phyloP scores from a whole-genome alignment of 345 rosid species.

The Populus alba region DNA sequence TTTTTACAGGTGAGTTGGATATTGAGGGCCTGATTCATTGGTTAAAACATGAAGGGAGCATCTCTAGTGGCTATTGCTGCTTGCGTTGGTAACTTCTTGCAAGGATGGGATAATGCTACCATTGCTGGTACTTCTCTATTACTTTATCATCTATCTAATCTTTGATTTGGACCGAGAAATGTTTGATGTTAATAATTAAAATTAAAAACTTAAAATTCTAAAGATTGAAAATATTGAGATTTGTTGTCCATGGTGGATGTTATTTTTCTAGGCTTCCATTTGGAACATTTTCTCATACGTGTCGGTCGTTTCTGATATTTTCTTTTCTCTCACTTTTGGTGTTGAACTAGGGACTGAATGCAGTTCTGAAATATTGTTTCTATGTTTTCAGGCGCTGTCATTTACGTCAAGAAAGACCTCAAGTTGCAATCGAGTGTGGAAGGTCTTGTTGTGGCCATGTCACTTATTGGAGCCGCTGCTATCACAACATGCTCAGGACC shows the following conservation, averaged over 20 bases:
- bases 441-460: conserved; percentile 94
- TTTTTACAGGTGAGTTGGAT: conserved; percentile 27
- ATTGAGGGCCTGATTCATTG: conserved; percentile 20
- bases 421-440: conserved; percentile 58
- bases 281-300: background rate
- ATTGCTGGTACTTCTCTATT: conserved; percentile 67
- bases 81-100: conserved; percentile 87
- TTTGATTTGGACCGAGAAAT: background rate
- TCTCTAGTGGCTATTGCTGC: conserved; percentile 89
- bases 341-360: conserved; percentile 2
- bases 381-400: conserved; percentile 63
- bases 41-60: conserved; percentile 66
- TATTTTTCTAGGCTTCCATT: background rate
- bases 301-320: background rate
- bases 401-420: conserved; percentile 78
- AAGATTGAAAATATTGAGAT: background rate
- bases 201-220: background rate
- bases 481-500: conserved; percentile 96
- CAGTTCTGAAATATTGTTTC: conserved; percentile 7
- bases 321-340: background rate
- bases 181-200: background rate
- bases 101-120: conserved; percentile 99
- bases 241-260: background rate
- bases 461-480: conserved; percentile 84
- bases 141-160: conserved; percentile 7